Evolutionary conservation across 805 yeast genomes (phyloP), one percentile per base, ranked within the genome.

Genomic region (Ogataea populi-albae): DNA sequence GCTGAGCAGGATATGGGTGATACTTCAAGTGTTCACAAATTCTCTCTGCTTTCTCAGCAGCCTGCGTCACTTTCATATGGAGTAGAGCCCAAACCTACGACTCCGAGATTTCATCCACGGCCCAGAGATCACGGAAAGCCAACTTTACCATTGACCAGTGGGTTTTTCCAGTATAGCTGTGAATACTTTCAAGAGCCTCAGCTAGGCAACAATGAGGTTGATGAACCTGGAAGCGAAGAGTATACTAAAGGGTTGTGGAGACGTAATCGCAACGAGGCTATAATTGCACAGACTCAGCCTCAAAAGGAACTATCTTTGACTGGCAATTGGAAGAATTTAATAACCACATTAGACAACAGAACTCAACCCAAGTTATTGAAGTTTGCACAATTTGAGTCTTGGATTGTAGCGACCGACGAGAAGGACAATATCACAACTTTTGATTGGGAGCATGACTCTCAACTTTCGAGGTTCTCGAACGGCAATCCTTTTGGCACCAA

Each of bases 101-200:
- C 86, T 0, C 79, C 86, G 5, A 62, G 82, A 17, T 80, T 70
- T 46, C 59, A 46, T 7, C 59, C 62, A n/a, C 38, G 45, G n/a
- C 49, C 46, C 15, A 36, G 46, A 30, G 52, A 54, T 8, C 41
- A 55, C 21, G 59, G 57, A 6, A 49, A 57, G n/a, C 75, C 78
- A 2, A 62, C 61, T 4, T 50, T 82, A 3, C 83, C 86, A 1
- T 56, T 76, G 8, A 66, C 67, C 4, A 79, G 86, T 7, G 75
- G 76, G 5, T 82, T 85, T 49, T 73, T 84, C 43, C 85, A 81
- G 34, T 85, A 81, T 58, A 76, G 84, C 49, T 76, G 86, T 40
- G 98, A 93, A 57, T 89, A 88, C 54, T 93, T 91, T 65, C 95
- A 89, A 52, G 98, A 89, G 54, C 97, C 98, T 0, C 98, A 91